Conservation (phyloP, 2,329 filamentous ascomycete species). For the Beauveria caledonica region DNA sequence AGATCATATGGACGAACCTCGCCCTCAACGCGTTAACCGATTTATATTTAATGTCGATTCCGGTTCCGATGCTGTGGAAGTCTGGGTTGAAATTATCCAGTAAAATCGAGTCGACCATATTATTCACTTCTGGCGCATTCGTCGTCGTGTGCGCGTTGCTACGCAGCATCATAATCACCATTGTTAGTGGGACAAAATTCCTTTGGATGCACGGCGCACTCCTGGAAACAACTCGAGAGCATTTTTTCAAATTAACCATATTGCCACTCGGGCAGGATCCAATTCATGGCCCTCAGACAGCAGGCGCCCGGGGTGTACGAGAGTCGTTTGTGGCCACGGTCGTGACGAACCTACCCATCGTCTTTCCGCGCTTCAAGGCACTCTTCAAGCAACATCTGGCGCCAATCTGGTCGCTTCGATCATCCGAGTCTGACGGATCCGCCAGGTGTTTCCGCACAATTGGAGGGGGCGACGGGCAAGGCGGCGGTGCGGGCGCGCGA, state of each 20-base stretch:
- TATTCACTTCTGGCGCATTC: conserved; percentile 49
- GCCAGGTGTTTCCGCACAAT: conserved; percentile 9
- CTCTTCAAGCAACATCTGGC: conserved; percentile 19
- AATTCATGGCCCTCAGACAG: conserved; percentile 11
- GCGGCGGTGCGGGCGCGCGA: neutral
- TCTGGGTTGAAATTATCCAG: conserved; percentile 39
- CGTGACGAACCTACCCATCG: conserved; percentile 29
- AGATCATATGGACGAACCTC: conserved; percentile 30
- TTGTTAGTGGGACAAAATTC: conserved; percentile 17
- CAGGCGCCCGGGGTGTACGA: conserved; percentile 13
- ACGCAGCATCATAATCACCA: conserved; percentile 42
- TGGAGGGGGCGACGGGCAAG: conserved; percentile 7
- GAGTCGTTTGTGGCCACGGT: conserved; percentile 30
- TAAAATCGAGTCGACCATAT: conserved; percentile 42
- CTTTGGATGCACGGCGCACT: conserved; percentile 22
- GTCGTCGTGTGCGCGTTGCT: conserved; percentile 47
- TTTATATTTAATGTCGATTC: conserved; percentile 31
- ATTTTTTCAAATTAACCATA: neutral
- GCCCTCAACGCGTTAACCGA: conserved; percentile 32
- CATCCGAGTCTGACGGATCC: conserved; percentile 9
- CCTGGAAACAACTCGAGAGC: conserved; percentile 34
- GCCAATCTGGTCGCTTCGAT: conserved; percentile 15
- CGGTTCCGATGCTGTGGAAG: conserved; percentile 43
- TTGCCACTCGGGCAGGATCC: conserved; percentile 7
- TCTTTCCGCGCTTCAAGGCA: conserved; percentile 20